phyloP scores from a whole-genome alignment of 345 rosid genomes.

The Euphorbia tirucalli region DNA sequence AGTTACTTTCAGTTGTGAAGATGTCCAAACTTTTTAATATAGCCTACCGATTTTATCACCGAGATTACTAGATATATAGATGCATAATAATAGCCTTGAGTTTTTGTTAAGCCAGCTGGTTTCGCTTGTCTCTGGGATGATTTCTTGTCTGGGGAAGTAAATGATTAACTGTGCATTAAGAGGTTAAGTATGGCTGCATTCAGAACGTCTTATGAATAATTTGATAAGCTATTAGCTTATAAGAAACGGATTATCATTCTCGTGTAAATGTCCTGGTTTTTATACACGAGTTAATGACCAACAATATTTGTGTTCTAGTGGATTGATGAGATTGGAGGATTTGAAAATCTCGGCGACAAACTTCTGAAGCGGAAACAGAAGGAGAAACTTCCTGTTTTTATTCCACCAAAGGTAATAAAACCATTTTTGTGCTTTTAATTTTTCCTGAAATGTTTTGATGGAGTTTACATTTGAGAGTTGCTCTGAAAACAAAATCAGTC shows the following conservation, averaged over 20 bases:
- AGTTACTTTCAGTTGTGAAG: too few species aligned
- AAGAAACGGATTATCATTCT: not conserved
- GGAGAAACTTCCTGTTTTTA: conserved; percentile 59
- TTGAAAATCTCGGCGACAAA: conserved; percentile 56
- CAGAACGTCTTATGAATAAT: not conserved
- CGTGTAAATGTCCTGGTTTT: not conserved
- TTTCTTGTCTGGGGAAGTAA: not conserved
- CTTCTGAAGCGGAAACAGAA: conserved; percentile 60
- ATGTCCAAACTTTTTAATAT: not conserved
- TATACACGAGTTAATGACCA: not conserved
- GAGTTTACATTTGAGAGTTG: too few species aligned
- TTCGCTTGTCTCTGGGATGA: not conserved
- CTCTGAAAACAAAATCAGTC: not conserved
- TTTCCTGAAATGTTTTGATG: not conserved
- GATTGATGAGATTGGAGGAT: conserved; percentile 83
- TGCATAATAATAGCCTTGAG: not conserved
- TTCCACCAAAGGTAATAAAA: conserved; percentile 66
- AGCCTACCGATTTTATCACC: not conserved
- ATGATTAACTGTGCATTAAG: not conserved
- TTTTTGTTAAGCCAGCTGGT: conserved; percentile 1
- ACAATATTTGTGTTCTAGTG: conserved; percentile 45
- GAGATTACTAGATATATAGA: not conserved
- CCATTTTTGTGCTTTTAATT: not conserved
- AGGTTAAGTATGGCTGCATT: not conserved
- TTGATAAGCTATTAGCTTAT: too few species aligned